Base-by-base conservation (phyloP, 139 green algal species). In the Astrephomene gubernaculifera region DNA sequence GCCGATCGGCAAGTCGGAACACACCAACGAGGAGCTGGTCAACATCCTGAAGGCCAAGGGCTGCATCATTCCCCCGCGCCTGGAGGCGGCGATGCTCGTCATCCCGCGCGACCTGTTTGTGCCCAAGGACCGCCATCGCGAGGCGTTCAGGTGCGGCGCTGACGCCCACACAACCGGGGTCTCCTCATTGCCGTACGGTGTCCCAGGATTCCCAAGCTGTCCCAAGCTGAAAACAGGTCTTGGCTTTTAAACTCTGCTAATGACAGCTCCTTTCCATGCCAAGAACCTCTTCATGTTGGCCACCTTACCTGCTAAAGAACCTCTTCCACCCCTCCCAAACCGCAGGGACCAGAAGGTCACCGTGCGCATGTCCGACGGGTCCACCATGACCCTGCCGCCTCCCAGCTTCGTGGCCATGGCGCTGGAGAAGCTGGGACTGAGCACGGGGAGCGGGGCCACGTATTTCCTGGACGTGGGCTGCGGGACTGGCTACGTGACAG, bases 11-110 rank as follows among this genome's bases (percentile, higher is more conserved):
- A 90, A 89, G 71, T 87, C 71, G 14, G 91, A 94, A 81, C 88
- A 92, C 81, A 93, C 88, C 61, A 92, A 91, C 41, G 91, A 94
- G 91, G 91, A 94, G 89, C 88, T 94, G 64, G 84, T 94, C 45
- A 90, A 91, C 86, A 89, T 94, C 69, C 85, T 94, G 44, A 91
- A 91, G 68, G 91, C 89, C 38, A 94, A 93, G 84, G 88, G 90
- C 29, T 89, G 88, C 78, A 64, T 88, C 27, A 69, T 88, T 54
- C 85, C 83, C 43, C 36, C 53, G 0, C 83, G 88, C 43, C 70
- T 89, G 25, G 91, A 94, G 85, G 86, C 89, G 5, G 91, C 91
- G 6, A 83, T 93, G 90, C 82, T 93, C 41, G 72, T 86, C 74
- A 83, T 89, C 43, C 91, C 89, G 2, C 82, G 91, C 39, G 91